These are phyloP conservation scores for Penicillium freii DNA, from an alignment of 2,329 filamentous ascomycete genomes.

Conservation along the genomic window DNA sequence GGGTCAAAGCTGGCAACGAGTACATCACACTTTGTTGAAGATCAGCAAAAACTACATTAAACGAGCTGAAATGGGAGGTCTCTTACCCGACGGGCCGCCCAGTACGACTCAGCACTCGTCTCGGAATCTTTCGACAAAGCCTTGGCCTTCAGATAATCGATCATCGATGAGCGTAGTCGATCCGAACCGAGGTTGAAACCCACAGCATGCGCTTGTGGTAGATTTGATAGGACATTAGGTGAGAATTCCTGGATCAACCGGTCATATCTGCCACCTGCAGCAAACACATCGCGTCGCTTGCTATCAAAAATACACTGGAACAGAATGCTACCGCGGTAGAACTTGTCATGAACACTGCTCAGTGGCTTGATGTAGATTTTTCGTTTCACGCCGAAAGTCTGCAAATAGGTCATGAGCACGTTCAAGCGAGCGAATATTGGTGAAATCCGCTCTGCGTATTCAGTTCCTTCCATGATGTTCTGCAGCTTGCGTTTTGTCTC, in stretches of 20 bases:
- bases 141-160: conserved; percentile 51
- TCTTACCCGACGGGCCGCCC: conserved; percentile 63
- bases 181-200: conserved; percentile 93
- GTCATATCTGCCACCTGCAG: conserved; percentile 92
- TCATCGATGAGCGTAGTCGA: conserved; percentile 65
- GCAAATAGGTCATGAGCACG: conserved; percentile 72
- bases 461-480: conserved; percentile 54
- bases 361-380: conserved; percentile 84
- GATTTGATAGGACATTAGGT: conserved; percentile 63
- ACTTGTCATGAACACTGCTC: conserved; percentile 84
- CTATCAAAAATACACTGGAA: conserved; percentile 93
- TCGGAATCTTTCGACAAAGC: conserved; percentile 67
- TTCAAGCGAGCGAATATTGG: conserved; percentile 72
- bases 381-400: conserved; percentile 69
- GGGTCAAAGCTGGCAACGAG: conserved; percentile 85
- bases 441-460: conserved; percentile 51
- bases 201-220: conserved; percentile 74
- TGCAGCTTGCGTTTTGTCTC: conserved; percentile 66
- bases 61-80: not conserved
- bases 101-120: conserved; percentile 60
- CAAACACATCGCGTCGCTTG: conserved; percentile 75
- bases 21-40: conserved; percentile 67
- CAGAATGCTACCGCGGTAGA: conserved; percentile 79
- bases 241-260: conserved; percentile 80
- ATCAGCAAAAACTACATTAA: conserved; percentile 8